Evolutionary conservation across 2,329 filamentous ascomycete species (phyloP), one percentile per base, ranked within the genome.

Genomic region (Cytospora mali): DNA sequence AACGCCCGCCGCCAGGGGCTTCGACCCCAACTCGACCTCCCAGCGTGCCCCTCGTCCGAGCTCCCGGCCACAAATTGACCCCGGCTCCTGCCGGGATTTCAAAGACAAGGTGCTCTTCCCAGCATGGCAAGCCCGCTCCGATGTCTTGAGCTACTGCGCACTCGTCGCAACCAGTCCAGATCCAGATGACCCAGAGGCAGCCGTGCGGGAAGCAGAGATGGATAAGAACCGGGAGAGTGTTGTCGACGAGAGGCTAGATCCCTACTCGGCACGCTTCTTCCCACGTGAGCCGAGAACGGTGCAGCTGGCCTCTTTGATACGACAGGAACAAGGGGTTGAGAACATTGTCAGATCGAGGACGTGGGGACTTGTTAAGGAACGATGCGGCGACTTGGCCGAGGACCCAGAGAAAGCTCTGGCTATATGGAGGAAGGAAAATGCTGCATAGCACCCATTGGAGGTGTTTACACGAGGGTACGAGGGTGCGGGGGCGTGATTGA

Each of bases 91-190:
- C 72, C 78, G 81, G 48, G 72, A 73, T 0, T 98, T 98, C 76
- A 91, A 92, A 68, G 80, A 92, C 14, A 80, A 85, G 27, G 86
- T 96, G 1, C 78, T 99, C 3, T 97, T 97, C 69, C 92, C 93
- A 0, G 90, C 90, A 28, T 99, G 95, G 95, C 88, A 94, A 70
- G 82, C 85, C 4, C 85, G 95, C 42, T 88, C 89, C 18, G 89
- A 96, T 71, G 89, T 97, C 1, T 79, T 98, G 60, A 90, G 88
- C 68, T 99, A 97, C 75, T 99, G 95, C 77, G 88, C 91, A 2
- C 84, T 89, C 39, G 93, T 99, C 0, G 94, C 94, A 3, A 92
- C 92, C 13, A 91, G 88, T 64, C 90, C 92, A 0, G 93, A 98
- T 70, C 92, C 92, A 0, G 85, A 94, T 64, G 93, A 97, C 69